Base-by-base conservation (phyloP, 495 filamentous ascomycete genomes). In the Podospora sp. region DNA sequence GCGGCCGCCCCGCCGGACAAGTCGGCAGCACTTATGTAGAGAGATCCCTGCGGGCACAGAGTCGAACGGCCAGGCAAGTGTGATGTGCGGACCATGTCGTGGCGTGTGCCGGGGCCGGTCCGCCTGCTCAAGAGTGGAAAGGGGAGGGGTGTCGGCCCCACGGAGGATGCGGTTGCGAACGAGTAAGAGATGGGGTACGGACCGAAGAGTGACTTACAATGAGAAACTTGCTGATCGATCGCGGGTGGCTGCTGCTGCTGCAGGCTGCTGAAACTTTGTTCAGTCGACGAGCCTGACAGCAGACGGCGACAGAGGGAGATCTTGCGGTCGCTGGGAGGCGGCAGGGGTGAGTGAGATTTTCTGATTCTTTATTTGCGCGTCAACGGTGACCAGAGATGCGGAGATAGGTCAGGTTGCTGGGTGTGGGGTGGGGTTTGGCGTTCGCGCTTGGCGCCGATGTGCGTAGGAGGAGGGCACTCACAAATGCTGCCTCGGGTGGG, bases 281-380 rank as follows among this genome's bases (percentile, higher is more conserved):
- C 57, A 33, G 57, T 9, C 26, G 57, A 35, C 57, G 57, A n/a
- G 29, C 57, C 29, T 25, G 52, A 55, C 52, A 70, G 61, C 67
- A 65, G 66, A 60, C 56, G 57, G 33, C 51, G 52, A 55, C 4
- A 8, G 65, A 69, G 58, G n/a, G 64, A 49, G 55, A 60, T 46
- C 40, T 46, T 18, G 40, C 60, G 40, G 68, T 36, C 27, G 63
- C 49, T 60, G 65, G 61, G 50, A 4, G 20, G 52, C 25, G 20
- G 52, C 20, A 55, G 52, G 52, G 65, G 56, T 52, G 57, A 65
- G 65, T 71, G 65, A 65, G 62, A 56, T 66, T 67, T 66, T 69
- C 49, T 60, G 52, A 35, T 53, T 46, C 25, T 65, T 64, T 69
- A 65, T 72, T 71, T 73, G 68, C 71, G 71, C 63, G 71, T 73